Conservation (phyloP, 805 yeast genomes). For the Starmerella apis region DNA sequence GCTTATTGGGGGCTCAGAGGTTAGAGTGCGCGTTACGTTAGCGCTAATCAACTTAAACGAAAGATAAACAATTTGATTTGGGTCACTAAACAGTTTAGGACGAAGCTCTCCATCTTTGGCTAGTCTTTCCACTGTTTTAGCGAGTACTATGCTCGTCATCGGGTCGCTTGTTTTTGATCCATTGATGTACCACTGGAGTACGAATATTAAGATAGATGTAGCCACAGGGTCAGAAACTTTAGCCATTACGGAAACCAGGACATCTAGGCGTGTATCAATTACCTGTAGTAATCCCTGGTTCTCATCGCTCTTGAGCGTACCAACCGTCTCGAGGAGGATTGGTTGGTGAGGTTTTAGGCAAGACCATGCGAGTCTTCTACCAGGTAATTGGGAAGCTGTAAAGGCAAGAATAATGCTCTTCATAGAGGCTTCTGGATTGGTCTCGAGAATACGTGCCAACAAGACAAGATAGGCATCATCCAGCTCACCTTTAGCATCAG, state of each 20-base stretch:
- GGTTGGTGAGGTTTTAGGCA: constrained; percentile 4
- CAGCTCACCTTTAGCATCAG: not conserved
- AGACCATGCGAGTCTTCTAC: constrained; percentile 9
- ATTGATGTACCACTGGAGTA: constrained; percentile 41
- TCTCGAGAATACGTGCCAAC: constrained; percentile 3
- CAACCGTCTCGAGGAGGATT: constrained; percentile 2
- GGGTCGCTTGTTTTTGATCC: constrained; percentile 39
- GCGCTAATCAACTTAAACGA: constrained; percentile 36
- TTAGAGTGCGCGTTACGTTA: not conserved
- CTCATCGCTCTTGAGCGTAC: not conserved
- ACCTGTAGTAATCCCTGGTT: not conserved
- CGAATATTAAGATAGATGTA: constrained; percentile 38
- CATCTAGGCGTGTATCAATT: constrained; percentile 38
- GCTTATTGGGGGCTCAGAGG: constrained; percentile 15
- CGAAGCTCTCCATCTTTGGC: constrained; percentile 34
- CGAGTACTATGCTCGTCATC: constrained; percentile 31
- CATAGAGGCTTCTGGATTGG: not conserved
- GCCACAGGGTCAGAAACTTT: constrained; percentile 41
- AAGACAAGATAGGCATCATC: not conserved
- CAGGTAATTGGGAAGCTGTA: not conserved
- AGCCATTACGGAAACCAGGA: constrained; percentile 38
- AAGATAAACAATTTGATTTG: constrained; percentile 46
- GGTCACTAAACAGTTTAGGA: constrained; percentile 45
- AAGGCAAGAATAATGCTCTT: constrained; percentile 2
- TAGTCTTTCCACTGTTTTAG: constrained; percentile 18